phyloP scores from a whole-genome alignment of 176 grass and related monocot species.

The Rhipidocladum racemiflorum region DNA sequence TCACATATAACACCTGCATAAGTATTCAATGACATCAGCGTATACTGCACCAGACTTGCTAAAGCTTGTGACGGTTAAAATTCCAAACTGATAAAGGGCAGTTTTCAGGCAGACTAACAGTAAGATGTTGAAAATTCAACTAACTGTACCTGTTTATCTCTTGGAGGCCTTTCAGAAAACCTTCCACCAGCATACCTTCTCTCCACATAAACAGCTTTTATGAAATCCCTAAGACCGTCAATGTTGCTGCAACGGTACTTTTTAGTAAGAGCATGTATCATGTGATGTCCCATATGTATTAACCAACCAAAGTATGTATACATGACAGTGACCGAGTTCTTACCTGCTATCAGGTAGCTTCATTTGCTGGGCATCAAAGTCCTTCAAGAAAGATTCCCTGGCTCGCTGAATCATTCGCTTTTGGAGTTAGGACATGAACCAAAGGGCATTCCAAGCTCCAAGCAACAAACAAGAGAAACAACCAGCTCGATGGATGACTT shows the following conservation, averaged over 20 bases:
- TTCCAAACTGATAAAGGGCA: background rate
- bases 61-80: background rate
- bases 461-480: background rate
- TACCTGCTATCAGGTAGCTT: constrained; percentile 73
- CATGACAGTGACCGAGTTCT: background rate
- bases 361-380: constrained; percentile 62
- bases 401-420: constrained; percentile 51
- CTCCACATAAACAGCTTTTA: constrained; percentile 84
- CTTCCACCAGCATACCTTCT: constrained; percentile 53
- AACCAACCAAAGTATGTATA: background rate
- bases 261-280: background rate
- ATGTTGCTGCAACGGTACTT: constrained; percentile 48
- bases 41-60: background rate
- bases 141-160: constrained; percentile 64
- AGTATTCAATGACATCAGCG: background rate
- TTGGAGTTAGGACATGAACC: constrained; percentile 15
- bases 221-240: constrained; percentile 77
- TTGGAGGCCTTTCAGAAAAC: constrained; percentile 80
- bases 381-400: constrained; percentile 68
- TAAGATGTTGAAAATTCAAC: background rate
- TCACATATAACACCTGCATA: background rate
- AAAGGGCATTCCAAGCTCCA: constrained; percentile 9
- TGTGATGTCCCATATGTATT: background rate
- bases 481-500: background rate
- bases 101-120: background rate